A percentile compares a stretch with the other conserved stretches of the same genome.
Conservation (phyloP, 768 basidiomycete species). For the Psilocybe cubensis region DNA sequence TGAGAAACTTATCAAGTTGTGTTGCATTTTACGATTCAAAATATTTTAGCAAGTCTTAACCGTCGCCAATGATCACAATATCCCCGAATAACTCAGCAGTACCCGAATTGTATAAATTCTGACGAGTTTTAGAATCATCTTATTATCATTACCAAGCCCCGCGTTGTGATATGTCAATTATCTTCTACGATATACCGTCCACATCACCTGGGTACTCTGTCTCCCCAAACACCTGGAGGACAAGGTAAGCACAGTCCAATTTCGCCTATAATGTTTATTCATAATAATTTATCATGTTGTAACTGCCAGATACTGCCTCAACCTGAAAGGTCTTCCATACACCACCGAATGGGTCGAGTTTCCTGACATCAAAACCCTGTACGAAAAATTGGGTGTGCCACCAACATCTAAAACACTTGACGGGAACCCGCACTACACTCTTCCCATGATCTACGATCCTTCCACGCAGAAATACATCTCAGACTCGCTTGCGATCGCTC, state of each 20-base stretch:
- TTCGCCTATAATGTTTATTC: too few relatives aligned
- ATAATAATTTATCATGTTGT: too few relatives aligned
- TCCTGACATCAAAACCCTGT: neutral
- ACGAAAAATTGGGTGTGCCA: neutral
- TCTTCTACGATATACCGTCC: neutral
- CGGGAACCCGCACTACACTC: neutral
- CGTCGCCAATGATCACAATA: too few relatives aligned
- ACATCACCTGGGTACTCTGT: neutral
- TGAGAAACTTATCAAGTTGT: too few relatives aligned
- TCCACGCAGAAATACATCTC: neutral
- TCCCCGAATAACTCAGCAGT: too few relatives aligned
- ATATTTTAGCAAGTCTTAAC: too few relatives aligned
- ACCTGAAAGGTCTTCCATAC: neutral
- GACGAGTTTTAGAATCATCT: too few relatives aligned
- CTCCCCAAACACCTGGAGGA: neutral
- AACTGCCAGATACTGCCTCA: neutral
- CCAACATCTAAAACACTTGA: neutral
- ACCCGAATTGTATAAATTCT: too few relatives aligned
- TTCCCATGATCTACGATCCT: neutral
- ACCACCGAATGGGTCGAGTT: neutral
- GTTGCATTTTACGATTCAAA: too few relatives aligned
- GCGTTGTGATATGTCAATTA: neutral
- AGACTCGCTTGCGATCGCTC: neutral
- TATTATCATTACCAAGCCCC: neutral
- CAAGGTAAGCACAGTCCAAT: neutral